Evolutionary conservation across 768 basidiomycete species (phyloP).

Genomic region (Dioszegia hungarica): DNA sequence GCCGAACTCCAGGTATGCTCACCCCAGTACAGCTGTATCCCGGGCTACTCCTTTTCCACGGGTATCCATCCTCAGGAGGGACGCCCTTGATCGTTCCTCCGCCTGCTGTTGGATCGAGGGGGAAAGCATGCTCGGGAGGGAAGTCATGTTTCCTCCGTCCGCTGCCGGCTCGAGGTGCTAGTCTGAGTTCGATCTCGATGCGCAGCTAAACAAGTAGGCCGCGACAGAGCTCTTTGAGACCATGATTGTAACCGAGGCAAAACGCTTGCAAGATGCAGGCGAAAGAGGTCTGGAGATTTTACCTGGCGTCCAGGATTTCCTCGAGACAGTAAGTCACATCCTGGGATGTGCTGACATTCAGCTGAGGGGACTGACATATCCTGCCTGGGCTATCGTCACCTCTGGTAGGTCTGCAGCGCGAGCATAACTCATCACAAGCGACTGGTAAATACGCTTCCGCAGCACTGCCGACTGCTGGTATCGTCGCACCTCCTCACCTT

Average conservation of each 20-base stretch:
- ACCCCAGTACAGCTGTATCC: too few species aligned
- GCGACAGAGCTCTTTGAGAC: constrained; percentile 58
- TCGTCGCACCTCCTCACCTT: constrained; percentile 60
- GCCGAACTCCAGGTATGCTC: constrained; percentile 56
- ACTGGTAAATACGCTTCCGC: constrained; percentile 66
- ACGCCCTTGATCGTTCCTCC: too few species aligned
- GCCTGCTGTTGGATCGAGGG: too few species aligned
- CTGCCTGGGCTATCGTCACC: constrained; percentile 75
- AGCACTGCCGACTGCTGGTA: constrained; percentile 62
- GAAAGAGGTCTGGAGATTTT: constrained; percentile 54
- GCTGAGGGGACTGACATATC: background rate
- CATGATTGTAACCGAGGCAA: constrained; percentile 54
- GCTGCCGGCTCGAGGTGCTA: too few species aligned
- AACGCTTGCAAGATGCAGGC: constrained; percentile 57
- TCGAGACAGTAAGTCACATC: constrained; percentile 55
- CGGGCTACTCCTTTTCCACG: too few species aligned
- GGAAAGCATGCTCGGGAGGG: too few species aligned
- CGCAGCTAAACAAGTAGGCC: background rate
- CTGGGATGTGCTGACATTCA: background rate
- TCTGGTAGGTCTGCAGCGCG: constrained; percentile 56
- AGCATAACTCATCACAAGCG: constrained; percentile 53
- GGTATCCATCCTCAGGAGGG: too few species aligned
- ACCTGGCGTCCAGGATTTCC: constrained; percentile 61
- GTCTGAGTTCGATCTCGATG: too few species aligned
- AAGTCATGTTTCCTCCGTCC: too few species aligned